Evolutionary conservation across 495 filamentous ascomycete species (phyloP), one percentile per base, ranked within the genome.

Genomic region (Mytilinidion resinicola): DNA sequence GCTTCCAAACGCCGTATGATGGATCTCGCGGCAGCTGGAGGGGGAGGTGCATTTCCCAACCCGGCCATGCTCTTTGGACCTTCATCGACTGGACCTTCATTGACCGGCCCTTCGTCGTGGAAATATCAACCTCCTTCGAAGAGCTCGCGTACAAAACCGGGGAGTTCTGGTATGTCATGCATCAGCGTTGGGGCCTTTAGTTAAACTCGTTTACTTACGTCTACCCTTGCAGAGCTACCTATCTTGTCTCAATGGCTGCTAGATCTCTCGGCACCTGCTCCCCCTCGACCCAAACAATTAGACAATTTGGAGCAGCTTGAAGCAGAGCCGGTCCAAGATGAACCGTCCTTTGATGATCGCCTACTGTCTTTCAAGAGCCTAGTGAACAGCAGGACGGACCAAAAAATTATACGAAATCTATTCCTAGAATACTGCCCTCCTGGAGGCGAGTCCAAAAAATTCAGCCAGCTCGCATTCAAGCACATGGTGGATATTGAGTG

Each of bases 51-150:
- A 15, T 15, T 41, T 53, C 51, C 56, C 59, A 60, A 39, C 36
- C 20, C 62, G 20, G 59, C 37, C 30, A 59, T 55, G 4, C 34
- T 62, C 11, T 60, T 66, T 57, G 55, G 56, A 2, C 34, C 43
- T 21, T 47, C 46, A 30, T 44, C 49, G 33, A 48, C 30, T 30
- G 35, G 42, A 4, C 3, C 25, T n/a, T n/a, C n/a, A n/a, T n/a
- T n/a, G n/a, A n/a, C n/a, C n/a, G n/a, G n/a, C n/a, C 17, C 41
- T 19, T 47, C 59, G 20, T 34, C 37, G 6, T 66, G 63, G 63
- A 55, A 59, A 62, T 66, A 66, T 49, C 59, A 66, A 35, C 51
- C 63, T 14, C 63, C 63, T 3, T 59, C 63, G 36, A 30, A 12
- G 14, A 9, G 19, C 12, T 17, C 10, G 10, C 14, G 6, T 19